Base-by-base conservation (phyloP, 2,329 filamentous ascomycete species). In the Pseudogymnoascus sp. region DNA sequence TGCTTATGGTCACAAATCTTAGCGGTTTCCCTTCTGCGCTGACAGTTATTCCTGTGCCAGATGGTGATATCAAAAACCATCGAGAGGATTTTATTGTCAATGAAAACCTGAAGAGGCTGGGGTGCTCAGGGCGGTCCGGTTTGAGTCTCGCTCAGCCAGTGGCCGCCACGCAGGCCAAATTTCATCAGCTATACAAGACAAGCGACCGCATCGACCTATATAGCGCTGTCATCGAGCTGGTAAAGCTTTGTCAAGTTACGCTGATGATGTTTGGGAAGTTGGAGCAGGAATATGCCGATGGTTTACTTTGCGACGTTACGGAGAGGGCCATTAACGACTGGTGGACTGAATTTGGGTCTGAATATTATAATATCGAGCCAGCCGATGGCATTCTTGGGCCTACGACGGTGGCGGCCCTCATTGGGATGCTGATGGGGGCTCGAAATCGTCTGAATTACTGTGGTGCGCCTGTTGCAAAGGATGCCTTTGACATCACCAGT, bases 311-410 rank as follows among this genome's bases (percentile, higher is more conserved):
- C 74, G 95, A 99, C 76, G 82, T 95, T 46, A 98, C 95, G 0
- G 95, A 99, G 74, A 88, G 84, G 66, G 91, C 93, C 1, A 86
- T 98, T 69, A 89, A 88, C 66, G 90, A 97, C 74, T 99, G 95
- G 95, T 98, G 95, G 95, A 88, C 90, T 1, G 91, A 96, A 70
- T 89, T 97, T 65, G 95, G 95, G 1, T 88, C 88, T 0, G 93
- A 98, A 68, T 88, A 95, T 71, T 97, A 93, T 78, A 96, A 93
- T 62, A 85, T 92, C 35, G 95, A 98, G 74, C 93, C 95, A 1
- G 89, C 89, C 8, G 95, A 99, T 76, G 93, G 93, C 11, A 92
- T 96, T 22, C 78, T 99, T 2, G 95, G 95, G 0, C 93, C 95
- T 2, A 96, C 91, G 0, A 97, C 93, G 0, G 92, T 98, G 6